These are phyloP conservation scores for Aspergillus ellipticus DNA, from an alignment of 495 filamentous ascomycete species.

Conservation along the genomic window DNA sequence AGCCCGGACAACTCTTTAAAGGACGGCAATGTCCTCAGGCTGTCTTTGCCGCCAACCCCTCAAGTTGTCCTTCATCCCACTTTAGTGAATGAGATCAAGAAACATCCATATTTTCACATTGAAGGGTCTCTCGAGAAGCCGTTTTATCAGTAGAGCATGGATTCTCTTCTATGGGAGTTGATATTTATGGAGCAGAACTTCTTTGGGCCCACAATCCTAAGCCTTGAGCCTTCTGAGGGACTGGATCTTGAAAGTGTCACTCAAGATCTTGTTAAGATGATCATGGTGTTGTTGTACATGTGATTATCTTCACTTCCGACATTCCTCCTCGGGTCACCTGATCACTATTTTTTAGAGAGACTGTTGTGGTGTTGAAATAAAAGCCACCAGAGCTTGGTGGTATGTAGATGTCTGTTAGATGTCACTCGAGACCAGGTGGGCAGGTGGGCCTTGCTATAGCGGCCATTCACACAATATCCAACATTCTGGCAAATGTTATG, in stretches of 20 bases:
- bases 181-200: conserved; percentile 29
- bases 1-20: conserved; percentile 5
- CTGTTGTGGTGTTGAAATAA: conserved; percentile 32
- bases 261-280: conserved; percentile 31
- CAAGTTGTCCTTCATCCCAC: conserved; percentile 46
- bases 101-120: conserved; percentile 36
- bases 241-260: conserved; percentile 43
- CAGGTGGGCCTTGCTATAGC: conserved; percentile 40
- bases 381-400: conserved; percentile 35
- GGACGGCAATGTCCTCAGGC: conserved; percentile 39
- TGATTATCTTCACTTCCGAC: background rate
- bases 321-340: conserved; percentile 22
- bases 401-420: conserved; percentile 25
- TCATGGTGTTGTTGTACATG: background rate
- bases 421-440: conserved; percentile 26
- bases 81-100: conserved; percentile 49
- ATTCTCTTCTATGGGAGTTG: background rate
- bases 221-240: conserved; percentile 43
- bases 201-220: conserved; percentile 38
- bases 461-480: conserved; percentile 45
- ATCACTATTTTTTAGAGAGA: conserved; percentile 44
- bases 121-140: conserved; percentile 37
- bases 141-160: conserved; percentile 8
- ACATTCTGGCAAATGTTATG: conserved; percentile 35
- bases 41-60: conserved; percentile 25